A percentile compares a stretch with the other conserved stretches of the same genome.
These are phyloP conservation scores for Cyberlindnera xylosilytica DNA, from an alignment of 805 yeast species.

Conservation along the genomic window DNA sequence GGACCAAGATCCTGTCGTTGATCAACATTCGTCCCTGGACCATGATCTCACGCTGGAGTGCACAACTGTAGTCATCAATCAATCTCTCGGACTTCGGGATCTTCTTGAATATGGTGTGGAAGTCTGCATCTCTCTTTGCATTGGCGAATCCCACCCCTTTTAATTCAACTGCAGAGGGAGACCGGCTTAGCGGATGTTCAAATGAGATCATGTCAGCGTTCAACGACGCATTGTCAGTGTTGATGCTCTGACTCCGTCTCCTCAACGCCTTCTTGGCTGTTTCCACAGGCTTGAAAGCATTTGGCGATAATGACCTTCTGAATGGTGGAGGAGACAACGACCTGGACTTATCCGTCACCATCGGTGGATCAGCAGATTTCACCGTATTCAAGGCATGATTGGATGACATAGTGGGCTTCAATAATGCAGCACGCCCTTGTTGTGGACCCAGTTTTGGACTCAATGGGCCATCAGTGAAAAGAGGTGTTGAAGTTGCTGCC, in stretches of 20 bases:
- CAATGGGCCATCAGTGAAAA: background rate
- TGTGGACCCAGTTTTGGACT: background rate
- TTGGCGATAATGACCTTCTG: constrained; percentile 21
- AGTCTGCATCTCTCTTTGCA: constrained; percentile 64
- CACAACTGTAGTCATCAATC: constrained; percentile 87
- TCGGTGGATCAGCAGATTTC: constrained; percentile 1
- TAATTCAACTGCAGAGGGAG: constrained; percentile 13
- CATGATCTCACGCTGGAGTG: constrained; percentile 74
- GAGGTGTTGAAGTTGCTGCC: background rate
- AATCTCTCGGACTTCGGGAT: constrained; percentile 66
- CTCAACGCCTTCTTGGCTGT: background rate
- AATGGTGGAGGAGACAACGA: constrained; percentile 14
- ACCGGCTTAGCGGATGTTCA: constrained; percentile 3
- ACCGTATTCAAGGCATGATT: background rate
- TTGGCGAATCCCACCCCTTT: constrained; percentile 41
- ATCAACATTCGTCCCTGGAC: constrained; percentile 85
- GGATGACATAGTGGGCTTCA: background rate
- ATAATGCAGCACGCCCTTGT: background rate
- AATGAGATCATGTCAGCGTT: constrained; percentile 13
- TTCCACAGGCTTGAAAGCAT: background rate
- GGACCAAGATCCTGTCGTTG: constrained; percentile 54
- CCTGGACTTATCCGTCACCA: background rate
- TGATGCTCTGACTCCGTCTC: constrained; percentile 9
- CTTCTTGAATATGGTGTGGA: constrained; percentile 70
- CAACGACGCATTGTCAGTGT: constrained; percentile 1